Percentiles rank a stretch among this genome's conserved stretches.
Evolutionary conservation across 2,329 filamentous ascomycete species (phyloP).

Genomic region (Talaromyces sp.): DNA sequence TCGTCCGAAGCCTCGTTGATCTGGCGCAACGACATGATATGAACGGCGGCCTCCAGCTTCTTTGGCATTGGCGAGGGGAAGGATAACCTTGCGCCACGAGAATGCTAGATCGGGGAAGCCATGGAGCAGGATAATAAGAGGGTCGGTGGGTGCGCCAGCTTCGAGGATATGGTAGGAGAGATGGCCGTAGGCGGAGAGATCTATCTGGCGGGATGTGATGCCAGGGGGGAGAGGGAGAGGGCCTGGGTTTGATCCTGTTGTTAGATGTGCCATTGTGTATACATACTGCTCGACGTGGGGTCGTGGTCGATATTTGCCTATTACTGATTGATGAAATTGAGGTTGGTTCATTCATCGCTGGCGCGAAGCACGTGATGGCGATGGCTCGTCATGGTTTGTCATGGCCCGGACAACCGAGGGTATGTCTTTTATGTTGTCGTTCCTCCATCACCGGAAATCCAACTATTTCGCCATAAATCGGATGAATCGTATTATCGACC

Average conservation of each 20-base stretch:
- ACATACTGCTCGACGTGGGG: neutral
- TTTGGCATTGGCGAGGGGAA: slow-evolving; percentile 50
- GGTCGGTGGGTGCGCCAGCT: slow-evolving; percentile 44
- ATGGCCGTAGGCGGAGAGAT: slow-evolving; percentile 47
- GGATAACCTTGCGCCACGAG: slow-evolving; percentile 64
- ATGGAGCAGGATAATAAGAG: slow-evolving; percentile 62
- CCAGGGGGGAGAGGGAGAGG: slow-evolving; percentile 54
- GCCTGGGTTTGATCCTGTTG: slow-evolving; percentile 28
- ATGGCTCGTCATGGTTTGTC: slow-evolving; percentile 15
- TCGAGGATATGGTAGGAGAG: slow-evolving; percentile 61
- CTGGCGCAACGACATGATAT: slow-evolving; percentile 63
- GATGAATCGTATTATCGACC: neutral
- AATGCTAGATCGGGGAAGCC: slow-evolving; percentile 67
- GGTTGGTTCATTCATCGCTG: neutral
- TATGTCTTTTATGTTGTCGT: neutral
- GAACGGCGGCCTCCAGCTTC: neutral
- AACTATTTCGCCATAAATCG: neutral
- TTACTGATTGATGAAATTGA: neutral
- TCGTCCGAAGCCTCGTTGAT: slow-evolving; percentile 65
- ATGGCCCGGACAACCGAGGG: slow-evolving; percentile 1
- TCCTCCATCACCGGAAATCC: neutral
- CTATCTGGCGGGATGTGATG: slow-evolving; percentile 55
- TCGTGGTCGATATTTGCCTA: neutral
- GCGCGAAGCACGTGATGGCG: slow-evolving; percentile 15
- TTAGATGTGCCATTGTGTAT: slow-evolving; percentile 14